A percentile compares a stretch with the other conserved stretches of the same genome.
Evolutionary conservation across 306 rosid genomes (phyloP).

Genomic region (Vigna radiata): DNA sequence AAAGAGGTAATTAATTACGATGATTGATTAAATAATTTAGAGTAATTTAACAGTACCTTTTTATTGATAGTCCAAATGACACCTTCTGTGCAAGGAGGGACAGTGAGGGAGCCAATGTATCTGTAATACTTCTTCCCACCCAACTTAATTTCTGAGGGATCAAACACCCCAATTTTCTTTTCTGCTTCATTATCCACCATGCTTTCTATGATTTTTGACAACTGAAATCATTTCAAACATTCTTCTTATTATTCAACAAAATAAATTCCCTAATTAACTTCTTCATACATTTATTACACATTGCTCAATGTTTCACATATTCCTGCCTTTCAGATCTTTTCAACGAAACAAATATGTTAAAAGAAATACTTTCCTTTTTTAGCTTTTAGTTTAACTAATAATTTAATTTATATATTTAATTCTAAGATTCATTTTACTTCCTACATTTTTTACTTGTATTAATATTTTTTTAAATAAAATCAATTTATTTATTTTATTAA

Average conservation of each 20-base stretch:
- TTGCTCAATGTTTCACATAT: too few relatives aligned
- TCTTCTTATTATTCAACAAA: neutral
- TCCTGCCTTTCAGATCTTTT: too few relatives aligned
- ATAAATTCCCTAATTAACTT: too few relatives aligned
- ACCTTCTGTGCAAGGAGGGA: constrained; percentile 82
- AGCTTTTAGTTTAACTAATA: too few relatives aligned
- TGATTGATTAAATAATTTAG: neutral
- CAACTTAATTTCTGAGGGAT: constrained; percentile 55
- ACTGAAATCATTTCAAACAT: constrained; percentile 48
- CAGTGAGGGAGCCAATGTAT: constrained; percentile 78
- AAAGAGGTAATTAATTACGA: neutral
- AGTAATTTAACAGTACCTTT: constrained; percentile 48
- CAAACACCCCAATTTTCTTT: constrained; percentile 52
- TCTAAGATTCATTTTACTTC: too few relatives aligned
- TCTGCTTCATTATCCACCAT: constrained; percentile 47
- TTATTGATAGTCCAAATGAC: constrained; percentile 74
- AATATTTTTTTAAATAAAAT: too few relatives aligned
- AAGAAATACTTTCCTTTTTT: too few relatives aligned
- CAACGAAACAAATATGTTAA: too few relatives aligned
- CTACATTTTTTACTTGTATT: too few relatives aligned
- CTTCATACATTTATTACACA: too few relatives aligned
- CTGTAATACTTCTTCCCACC: constrained; percentile 62
- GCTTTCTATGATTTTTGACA: constrained; percentile 41
- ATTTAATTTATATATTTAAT: too few relatives aligned
- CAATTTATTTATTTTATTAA: too few relatives aligned